Evolutionary conservation across 768 basidiomycete genomes (phyloP).

Genomic region (Fomitopsis serialis): DNA sequence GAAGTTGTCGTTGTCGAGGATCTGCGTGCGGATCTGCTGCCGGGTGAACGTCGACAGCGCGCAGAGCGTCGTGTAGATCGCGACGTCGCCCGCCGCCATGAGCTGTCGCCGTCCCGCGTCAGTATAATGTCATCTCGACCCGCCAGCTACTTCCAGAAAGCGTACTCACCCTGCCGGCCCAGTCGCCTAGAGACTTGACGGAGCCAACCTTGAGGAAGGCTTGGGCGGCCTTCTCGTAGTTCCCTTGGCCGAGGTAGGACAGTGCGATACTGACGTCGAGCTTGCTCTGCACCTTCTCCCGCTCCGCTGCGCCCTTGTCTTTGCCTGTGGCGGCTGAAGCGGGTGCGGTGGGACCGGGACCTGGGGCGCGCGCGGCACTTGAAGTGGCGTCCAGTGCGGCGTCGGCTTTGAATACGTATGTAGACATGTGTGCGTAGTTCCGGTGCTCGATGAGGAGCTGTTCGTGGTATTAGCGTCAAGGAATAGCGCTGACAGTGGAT

Average conservation of each 20-base stretch:
- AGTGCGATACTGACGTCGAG: constrained; percentile 80
- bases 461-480: neutral
- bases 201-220: constrained; percentile 66
- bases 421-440: constrained; percentile 81
- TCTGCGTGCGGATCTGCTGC: constrained; percentile 57
- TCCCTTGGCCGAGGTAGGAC: constrained; percentile 62
- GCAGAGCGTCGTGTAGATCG: constrained; percentile 80
- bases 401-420: constrained; percentile 97
- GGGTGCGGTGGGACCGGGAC: constrained; percentile 4
- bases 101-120: constrained; percentile 40
- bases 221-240: constrained; percentile 78
- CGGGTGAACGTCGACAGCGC: constrained; percentile 76
- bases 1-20: constrained; percentile 68
- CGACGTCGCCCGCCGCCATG: constrained; percentile 77
- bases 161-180: constrained; percentile 63
- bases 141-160: too few relatives aligned
- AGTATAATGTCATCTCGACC: too few relatives aligned
- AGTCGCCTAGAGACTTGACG: constrained; percentile 64
- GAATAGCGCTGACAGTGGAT: too few relatives aligned
- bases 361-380: neutral
- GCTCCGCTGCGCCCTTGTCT: constrained; percentile 50
- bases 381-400: constrained; percentile 67
- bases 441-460: constrained; percentile 83
- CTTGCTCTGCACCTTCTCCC: constrained; percentile 68
- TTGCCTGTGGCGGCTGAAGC: constrained; percentile 22